Conservation (phyloP, 768 basidiomycete genomes). For the Mycena filopes region DNA sequence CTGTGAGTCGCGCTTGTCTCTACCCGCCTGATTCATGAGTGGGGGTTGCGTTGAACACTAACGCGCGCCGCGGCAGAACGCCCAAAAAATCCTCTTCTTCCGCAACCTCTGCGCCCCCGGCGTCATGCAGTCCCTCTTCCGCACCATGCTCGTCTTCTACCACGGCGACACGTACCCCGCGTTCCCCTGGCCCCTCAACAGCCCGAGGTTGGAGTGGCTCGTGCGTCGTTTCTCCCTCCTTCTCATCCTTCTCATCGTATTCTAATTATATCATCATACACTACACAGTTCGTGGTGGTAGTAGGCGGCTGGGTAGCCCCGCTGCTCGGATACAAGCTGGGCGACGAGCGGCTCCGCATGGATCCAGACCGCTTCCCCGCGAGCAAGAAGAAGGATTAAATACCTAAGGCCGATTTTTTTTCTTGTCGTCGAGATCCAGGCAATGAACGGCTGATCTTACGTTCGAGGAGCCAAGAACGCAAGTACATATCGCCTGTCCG, state of each 20-base stretch:
- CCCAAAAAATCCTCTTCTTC: conserved; percentile 12
- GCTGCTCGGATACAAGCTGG: background rate
- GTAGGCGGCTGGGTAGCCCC: conserved; percentile 3
- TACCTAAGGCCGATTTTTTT: too few relatives aligned
- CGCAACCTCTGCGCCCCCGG: conserved; percentile 1
- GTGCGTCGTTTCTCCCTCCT: background rate
- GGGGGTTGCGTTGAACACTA: too few relatives aligned
- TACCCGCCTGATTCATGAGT: too few relatives aligned
- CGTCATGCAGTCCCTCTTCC: background rate
- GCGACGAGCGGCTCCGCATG: conserved; percentile 13
- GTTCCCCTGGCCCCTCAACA: background rate
- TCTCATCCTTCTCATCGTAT: too few relatives aligned
- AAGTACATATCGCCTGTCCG: too few relatives aligned
- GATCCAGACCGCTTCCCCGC: conserved; percentile 10
- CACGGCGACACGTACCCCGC: conserved; percentile 8
- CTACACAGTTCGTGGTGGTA: background rate
- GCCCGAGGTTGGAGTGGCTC: background rate
- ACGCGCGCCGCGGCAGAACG: too few relatives aligned
- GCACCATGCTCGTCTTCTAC: conserved; percentile 8
- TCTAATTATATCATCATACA: too few relatives aligned
- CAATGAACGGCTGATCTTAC: too few relatives aligned
- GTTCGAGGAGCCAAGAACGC: too few relatives aligned
- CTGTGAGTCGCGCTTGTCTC: too few relatives aligned
- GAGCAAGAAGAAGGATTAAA: background rate
- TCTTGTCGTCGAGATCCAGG: too few relatives aligned